Evolutionary conservation across 192 early-diverging fungal genomes (phyloP), one percentile per base, ranked within the genome.

Genomic region (Paraglomus brasilianum): DNA sequence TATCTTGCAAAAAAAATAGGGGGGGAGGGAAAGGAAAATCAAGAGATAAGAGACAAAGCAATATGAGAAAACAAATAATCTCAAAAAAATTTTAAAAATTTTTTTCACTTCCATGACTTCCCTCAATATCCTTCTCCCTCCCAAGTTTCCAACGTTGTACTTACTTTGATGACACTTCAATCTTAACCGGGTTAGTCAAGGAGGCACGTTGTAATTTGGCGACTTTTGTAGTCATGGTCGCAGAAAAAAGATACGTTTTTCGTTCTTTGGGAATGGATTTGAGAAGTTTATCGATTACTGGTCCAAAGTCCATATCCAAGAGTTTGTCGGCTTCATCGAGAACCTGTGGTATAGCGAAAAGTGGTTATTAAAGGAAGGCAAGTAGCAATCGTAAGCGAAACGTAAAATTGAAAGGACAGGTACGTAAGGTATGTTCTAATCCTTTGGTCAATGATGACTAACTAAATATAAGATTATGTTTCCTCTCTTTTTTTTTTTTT

Each of bases 141-240:
- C n/a, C n/a, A n/a, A n/a, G n/a, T n/a, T n/a, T n/a, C n/a, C n/a
- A n/a, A n/a, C n/a, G n/a, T n/a, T n/a, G n/a, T 11, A 69, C 74
- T 78, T 79, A 84, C 82, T 97, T 97, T 62, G 90, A 88, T 22
- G 94, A 91, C n/a, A 98, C 94, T 75, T 96, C 93, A 19, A 98
- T 80, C 74, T 95, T 96, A 49, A 96, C 95, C 8, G 96, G 96
- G 62, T 96, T 89, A 30, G 82, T 80, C 45, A 98, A 86, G 71
- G 92, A 95, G 61, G 91, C 91, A 73, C 92, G 77, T 74, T 94
- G 96, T 52, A 98, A 86, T 78, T 98, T 98, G 50, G 94, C 94
- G 6, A 98, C 96, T 74, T 97, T 97, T 30, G 89, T 95, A 1
- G 96, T 98, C 96, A 98, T 97, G 0, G 96, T 98, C 6, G 96